Base-by-base conservation (phyloP, 1,284 basidiomycete genomes). In the Ceratorhiza oryzae-sativae region DNA sequence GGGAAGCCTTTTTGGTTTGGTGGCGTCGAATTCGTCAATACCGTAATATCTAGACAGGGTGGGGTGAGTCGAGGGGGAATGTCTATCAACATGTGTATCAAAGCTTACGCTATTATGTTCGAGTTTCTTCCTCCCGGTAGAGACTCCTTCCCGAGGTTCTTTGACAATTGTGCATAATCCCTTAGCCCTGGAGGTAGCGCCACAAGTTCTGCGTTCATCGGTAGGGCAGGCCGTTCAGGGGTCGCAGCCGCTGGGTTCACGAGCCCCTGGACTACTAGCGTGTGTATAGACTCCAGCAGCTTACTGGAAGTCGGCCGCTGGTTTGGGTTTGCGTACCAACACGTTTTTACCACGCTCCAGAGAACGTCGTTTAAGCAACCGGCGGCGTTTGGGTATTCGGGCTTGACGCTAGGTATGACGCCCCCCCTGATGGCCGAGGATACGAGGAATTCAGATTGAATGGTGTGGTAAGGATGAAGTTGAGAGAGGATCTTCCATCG, bases 351-450 rank as follows among this genome's bases (percentile, higher is more conserved):
- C 1, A 71, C 25, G 39, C 32, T 27, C 70, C 70, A 71, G 1
- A 71, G 27, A 13, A 25, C 25, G 27, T 71, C 70, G 58, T 71
- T 71, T 4, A 71, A 32, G 18, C 70, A 71, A 15, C 70, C 58
- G 27, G 70, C 58, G 3, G 70, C 70, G 39, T 71, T 51, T 10
- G 70, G 70, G 10, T 51, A 49, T n/a, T 51, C 46, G 12, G 70
- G 70, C 15, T 60, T 60, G 20, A 49, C 23, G 20, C 70, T 71
- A 2, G 70, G 70, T 3, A 20, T 20, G 13, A 25, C 23, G 6
- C 70, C 70, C 1, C 41, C 23, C 20, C 23, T 27, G n/a, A 71
- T 71, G 18, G 70, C 58, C 2, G n/a, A 23, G 13, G 58, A 18
- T 1, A 71, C 36, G n/a, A 34, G 30, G 20, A 51, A 39, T 2